Evolutionary conservation across 306 rosid genomes (phyloP).

Genomic region (Trifolium repens): DNA sequence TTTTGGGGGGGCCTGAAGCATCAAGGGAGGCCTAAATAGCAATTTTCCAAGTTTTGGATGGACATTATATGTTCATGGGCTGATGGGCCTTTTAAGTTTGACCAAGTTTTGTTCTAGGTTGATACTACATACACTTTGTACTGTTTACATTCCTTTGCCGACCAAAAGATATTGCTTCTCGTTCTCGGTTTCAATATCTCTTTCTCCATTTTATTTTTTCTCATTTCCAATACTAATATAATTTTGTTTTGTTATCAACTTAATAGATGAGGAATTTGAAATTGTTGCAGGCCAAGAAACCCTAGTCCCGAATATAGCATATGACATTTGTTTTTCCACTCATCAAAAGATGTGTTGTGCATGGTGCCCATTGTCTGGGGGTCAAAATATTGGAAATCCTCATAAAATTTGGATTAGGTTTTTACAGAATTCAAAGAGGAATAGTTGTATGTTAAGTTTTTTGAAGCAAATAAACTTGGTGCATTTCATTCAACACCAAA

Average conservation of each 20-base stretch:
- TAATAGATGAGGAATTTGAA: conserved; percentile 12
- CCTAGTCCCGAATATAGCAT: conserved; percentile 45
- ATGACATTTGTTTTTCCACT: conserved; percentile 18
- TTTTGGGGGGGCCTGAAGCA: no score
- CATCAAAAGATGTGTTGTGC: conserved; percentile 36
- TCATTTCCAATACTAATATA: neutral
- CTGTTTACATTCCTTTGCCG: neutral
- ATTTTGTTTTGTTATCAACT: conserved; percentile 1
- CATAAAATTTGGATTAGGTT: conserved; percentile 35
- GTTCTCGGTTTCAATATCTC: neutral
- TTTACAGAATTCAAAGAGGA: conserved; percentile 26
- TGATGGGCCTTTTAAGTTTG: neutral
- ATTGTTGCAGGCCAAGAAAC: conserved; percentile 70
- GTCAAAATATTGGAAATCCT: conserved; percentile 19
- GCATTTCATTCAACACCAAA: no score
- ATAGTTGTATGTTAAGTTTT: conserved; percentile 39
- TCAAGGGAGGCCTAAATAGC: no score
- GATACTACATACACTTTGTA: neutral
- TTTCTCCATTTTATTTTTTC: neutral
- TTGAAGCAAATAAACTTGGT: no score
- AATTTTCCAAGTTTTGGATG: neutral
- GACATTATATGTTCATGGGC: neutral
- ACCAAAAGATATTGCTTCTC: neutral
- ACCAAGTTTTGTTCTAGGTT: neutral
- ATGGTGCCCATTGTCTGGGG: conserved; percentile 30